These are phyloP conservation scores for Kodamaea sp. DNA, from an alignment of 1,139 yeast species.

Conservation along the genomic window DNA sequence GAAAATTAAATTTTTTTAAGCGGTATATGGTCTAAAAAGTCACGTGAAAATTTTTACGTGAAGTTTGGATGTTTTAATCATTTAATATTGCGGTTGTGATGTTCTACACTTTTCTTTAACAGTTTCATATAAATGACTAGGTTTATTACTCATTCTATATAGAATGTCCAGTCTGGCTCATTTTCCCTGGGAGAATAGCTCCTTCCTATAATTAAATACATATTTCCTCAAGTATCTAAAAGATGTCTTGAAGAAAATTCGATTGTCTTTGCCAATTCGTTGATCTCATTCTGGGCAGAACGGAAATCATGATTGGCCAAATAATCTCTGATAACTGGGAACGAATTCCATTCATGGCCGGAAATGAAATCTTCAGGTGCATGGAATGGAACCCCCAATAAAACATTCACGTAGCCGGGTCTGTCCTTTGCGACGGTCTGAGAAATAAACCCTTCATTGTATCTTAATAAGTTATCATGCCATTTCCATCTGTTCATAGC, in stretches of 20 bases:
- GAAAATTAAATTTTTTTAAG: too few relatives aligned
- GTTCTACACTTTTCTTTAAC: too few relatives aligned
- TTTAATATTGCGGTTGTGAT: too few relatives aligned
- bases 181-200: too few relatives aligned
- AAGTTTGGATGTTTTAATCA: too few relatives aligned
- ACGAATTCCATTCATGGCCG: conserved; percentile 60
- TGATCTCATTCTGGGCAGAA: conserved; percentile 58
- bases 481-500: conserved; percentile 76
- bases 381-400: conserved; percentile 70
- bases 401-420: conserved; percentile 65
- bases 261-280: conserved; percentile 43
- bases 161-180: too few relatives aligned
- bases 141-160: too few relatives aligned
- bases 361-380: conserved; percentile 43
- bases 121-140: too few relatives aligned
- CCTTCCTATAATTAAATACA: too few relatives aligned
- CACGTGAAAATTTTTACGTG: too few relatives aligned
- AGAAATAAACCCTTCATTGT: conserved; percentile 52
- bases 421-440: conserved; percentile 40
- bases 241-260: conserved; percentile 22
- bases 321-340: conserved; percentile 75
- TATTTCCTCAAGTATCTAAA: too few relatives aligned
- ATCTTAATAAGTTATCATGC: conserved; percentile 64
- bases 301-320: conserved; percentile 50
- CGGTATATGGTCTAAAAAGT: too few relatives aligned